Evolutionary conservation across 805 yeast genomes (phyloP), one percentile per base, ranked within the genome.

Genomic region (Allodekkera sacchari): DNA sequence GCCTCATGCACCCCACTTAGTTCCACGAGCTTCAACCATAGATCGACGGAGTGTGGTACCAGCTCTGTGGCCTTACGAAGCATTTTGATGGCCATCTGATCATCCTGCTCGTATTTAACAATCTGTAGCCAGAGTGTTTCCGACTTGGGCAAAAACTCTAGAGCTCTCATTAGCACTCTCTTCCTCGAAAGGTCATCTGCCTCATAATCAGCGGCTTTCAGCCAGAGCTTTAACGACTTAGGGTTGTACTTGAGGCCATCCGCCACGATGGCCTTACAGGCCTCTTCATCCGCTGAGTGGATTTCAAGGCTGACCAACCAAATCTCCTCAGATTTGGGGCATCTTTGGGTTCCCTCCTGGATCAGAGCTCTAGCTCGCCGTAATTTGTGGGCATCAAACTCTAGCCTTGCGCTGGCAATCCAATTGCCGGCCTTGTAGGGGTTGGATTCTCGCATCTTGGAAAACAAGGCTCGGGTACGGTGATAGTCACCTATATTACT

Each of bases 391-490:
- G 77, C 79, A 27, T 66, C 68, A 41, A 73, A 80, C 48, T 89
- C 97, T 7, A 85, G 50, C 28, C 84, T 57, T 0, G 95, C 94
- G 29, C 85, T 72, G 0, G 94, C 84, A 15, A 89, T 81, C 95
- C 95, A 89, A 4, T 81, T 83, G 29, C 71, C 71, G 0, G 94
- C 71, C 36, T 76, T 78, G 25, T 59, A 55, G 0, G 96, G 95
- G 44, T 83, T 80, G 0, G 84, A 59, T 41, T 70, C 72, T 22
- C 94, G 64, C 41, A 83, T 66, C 3, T 85, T 77, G n/a, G 70
- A 60, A 28, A 88, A 63, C 7, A 85, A 60, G 3, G 64, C 47
- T 22, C 92, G 59, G 22, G 77, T 73, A 37, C 71, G 74, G 27
- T 61, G 60, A 3, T 77, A 53, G 40, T 83, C 88, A 4, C 76